phyloP scores from a whole-genome alignment of 768 basidiomycete species.

The Agrocybe praecox region DNA sequence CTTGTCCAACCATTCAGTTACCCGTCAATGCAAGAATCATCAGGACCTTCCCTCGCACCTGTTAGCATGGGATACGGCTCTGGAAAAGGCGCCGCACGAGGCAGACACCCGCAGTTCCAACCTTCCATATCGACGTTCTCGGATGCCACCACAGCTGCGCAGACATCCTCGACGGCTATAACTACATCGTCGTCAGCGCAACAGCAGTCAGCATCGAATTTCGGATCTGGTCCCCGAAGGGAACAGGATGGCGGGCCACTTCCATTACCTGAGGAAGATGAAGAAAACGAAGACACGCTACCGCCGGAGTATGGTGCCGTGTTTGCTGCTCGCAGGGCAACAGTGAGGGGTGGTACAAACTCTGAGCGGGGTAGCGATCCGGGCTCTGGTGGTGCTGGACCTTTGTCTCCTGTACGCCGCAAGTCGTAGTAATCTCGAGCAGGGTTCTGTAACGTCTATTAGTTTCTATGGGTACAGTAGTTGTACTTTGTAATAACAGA shows the following conservation, averaged over 20 bases:
- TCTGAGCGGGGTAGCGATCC: neutral
- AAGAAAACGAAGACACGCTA: constrained; percentile 21
- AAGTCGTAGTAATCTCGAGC: neutral
- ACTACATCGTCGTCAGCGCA: neutral
- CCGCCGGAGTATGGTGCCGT: constrained; percentile 33
- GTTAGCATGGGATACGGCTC: neutral
- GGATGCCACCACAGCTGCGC: neutral
- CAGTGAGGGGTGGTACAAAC: neutral
- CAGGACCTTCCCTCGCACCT: neutral
- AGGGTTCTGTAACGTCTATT: neutral
- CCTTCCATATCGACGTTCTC: constrained; percentile 3
- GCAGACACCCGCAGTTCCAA: neutral
- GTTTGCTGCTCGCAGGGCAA: constrained; percentile 10
- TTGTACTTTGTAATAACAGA: too few relatives aligned
- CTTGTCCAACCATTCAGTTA: neutral
- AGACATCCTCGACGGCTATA: neutral
- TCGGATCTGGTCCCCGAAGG: constrained; percentile 4
- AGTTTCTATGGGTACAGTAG: too few relatives aligned
- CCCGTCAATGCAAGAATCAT: neutral
- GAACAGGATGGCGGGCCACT: constrained; percentile 27
- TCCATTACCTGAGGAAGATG: constrained; percentile 10
- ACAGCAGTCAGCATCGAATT: neutral
- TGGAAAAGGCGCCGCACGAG: neutral
- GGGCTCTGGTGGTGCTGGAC: neutral
- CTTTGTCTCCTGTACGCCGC: neutral